Evolutionary conservation across 176 grass and related monocot genomes (phyloP).

Genomic region (Hyparrhenia diplandra): DNA sequence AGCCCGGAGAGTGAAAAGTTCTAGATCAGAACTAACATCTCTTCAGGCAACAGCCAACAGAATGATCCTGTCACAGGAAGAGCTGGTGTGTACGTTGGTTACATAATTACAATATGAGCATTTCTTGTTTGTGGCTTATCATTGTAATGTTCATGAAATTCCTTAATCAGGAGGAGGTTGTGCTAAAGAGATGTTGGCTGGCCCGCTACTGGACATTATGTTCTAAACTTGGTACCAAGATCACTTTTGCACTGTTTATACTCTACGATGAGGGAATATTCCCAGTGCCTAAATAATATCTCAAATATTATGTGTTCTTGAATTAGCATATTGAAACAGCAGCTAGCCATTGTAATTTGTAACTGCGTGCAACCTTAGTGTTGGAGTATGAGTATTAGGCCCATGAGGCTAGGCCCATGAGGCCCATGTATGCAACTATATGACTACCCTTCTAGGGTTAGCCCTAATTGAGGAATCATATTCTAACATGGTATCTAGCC

Average conservation of each 20-base stretch:
- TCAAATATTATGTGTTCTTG: background rate
- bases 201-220: constrained; percentile 95
- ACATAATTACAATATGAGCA: constrained; percentile 11
- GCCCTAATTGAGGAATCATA: no score
- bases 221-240: constrained; percentile 64
- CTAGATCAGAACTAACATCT: constrained; percentile 59
- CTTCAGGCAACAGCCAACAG: constrained; percentile 58
- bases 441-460: no score
- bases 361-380: constrained; percentile 1
- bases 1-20: constrained; percentile 40
- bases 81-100: constrained; percentile 49
- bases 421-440: no score
- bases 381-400: no score
- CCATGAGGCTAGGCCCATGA: no score
- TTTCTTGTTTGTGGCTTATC: constrained; percentile 15
- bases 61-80: constrained; percentile 86
- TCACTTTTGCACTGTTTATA: constrained; percentile 19
- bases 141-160: constrained; percentile 33
- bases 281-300: constrained; percentile 4
- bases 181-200: constrained; percentile 97
- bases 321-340: background rate
- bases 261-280: background rate
- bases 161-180: constrained; percentile 73
- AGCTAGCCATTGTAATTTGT: constrained; percentile 11
- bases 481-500: no score